A percentile compares a stretch with the other conserved stretches of the same genome.
phyloP scores from a whole-genome alignment of 805 yeast genomes.

The Teunomyces tritomae region DNA sequence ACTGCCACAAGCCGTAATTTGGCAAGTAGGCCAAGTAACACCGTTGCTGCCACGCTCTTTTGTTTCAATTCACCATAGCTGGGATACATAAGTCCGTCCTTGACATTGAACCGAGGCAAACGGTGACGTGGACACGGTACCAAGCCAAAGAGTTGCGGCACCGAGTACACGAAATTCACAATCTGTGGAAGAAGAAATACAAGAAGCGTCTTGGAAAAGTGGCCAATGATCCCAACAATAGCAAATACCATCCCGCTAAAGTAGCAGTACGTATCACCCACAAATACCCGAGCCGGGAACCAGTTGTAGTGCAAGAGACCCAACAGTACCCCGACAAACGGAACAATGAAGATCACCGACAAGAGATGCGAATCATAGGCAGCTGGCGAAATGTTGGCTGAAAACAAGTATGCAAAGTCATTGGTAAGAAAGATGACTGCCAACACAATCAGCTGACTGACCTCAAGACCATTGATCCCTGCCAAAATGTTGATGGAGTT shows the following conservation, averaged over 20 bases:
- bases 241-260: constrained; percentile 99
- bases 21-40: constrained; percentile 27
- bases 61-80: constrained; percentile 36
- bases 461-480: constrained; percentile 95
- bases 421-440: constrained; percentile 69
- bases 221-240: constrained; percentile 93
- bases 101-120: constrained; percentile 69
- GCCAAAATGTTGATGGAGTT: constrained; percentile 94
- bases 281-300: constrained; percentile 92
- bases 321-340: constrained; percentile 80
- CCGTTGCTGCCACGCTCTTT: constrained; percentile 19
- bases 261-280: constrained; percentile 97
- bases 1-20: constrained; percentile 27
- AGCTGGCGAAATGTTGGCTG: constrained; percentile 37
- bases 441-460: constrained; percentile 85
- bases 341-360: constrained; percentile 75
- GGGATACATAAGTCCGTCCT: constrained; percentile 74
- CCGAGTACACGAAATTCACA: constrained; percentile 81
- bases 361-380: constrained; percentile 82
- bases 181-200: constrained; percentile 89
- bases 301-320: constrained; percentile 78
- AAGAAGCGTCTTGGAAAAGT: constrained; percentile 89
- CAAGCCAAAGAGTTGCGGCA: constrained; percentile 85
- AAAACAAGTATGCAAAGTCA: constrained; percentile 66
- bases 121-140: constrained; percentile 97